Conservation (phyloP, 2,329 filamentous ascomycete genomes). For the Phymatotrichopsis omnivora region DNA sequence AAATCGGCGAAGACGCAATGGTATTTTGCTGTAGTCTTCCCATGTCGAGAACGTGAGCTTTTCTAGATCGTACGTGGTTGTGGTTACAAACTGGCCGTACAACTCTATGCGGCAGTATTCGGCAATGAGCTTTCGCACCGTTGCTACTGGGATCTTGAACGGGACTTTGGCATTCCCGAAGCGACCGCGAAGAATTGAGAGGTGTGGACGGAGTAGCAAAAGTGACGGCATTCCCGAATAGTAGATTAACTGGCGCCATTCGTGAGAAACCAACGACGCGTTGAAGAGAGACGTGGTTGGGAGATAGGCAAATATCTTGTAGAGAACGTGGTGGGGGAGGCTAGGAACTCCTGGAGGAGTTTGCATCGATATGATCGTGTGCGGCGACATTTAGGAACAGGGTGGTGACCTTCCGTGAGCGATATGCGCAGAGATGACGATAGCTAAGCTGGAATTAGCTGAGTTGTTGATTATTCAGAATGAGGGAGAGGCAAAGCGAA, state of each 20-base stretch:
- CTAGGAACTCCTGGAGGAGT: neutral
- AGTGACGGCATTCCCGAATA: conserved; percentile 21
- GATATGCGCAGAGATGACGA: too few relatives aligned
- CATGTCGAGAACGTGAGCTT: conserved; percentile 5
- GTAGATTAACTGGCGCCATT: conserved; percentile 22
- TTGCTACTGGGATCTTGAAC: conserved; percentile 17
- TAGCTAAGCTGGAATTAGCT: too few relatives aligned
- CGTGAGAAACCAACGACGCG: conserved; percentile 21
- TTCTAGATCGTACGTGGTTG: conserved; percentile 21
- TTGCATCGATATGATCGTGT: conserved; percentile 1
- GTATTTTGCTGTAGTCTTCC: conserved; percentile 16
- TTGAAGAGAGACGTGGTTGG: conserved; percentile 24
- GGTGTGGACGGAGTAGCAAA: conserved; percentile 24
- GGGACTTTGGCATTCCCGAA: conserved; percentile 22
- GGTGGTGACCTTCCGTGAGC: conserved; percentile 2
- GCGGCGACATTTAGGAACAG: conserved; percentile 4
- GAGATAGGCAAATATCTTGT: conserved; percentile 18
- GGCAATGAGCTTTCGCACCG: conserved; percentile 22
- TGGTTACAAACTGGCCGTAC: conserved; percentile 16
- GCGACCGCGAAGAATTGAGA: conserved; percentile 22
- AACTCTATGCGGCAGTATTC: conserved; percentile 20
- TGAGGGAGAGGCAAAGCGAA: too few relatives aligned
- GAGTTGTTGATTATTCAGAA: too few relatives aligned
- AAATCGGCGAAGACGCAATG: conserved; percentile 18
- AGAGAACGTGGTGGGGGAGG: conserved; percentile 18